Conservation (phyloP, 169 alveolate species). For the Hammondia hammondi region DNA sequence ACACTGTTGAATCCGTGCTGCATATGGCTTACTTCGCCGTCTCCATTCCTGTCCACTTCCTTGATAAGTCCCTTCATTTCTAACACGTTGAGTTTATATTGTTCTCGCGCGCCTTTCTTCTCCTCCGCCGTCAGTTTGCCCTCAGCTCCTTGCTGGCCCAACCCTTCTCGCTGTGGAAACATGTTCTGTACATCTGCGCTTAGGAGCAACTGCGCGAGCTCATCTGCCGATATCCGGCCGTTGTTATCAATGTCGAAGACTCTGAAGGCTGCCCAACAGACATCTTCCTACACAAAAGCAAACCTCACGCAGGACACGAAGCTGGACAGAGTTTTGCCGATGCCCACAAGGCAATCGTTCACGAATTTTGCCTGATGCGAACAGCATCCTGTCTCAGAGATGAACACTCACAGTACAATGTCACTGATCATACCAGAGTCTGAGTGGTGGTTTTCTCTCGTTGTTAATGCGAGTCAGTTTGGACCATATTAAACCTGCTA, state of each 20-base stretch:
- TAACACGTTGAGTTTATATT: conserved; percentile 45
- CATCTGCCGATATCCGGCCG: conserved; percentile 90
- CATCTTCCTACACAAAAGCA: conserved; percentile 64
- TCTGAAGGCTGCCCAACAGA: conserved; percentile 88
- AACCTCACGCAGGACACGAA: background rate
- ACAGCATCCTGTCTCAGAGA: too few relatives aligned
- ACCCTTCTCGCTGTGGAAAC: conserved; percentile 21
- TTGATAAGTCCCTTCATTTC: conserved; percentile 55
- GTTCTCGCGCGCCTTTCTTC: background rate
- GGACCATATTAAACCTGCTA: too few relatives aligned
- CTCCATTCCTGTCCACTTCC: conserved; percentile 85
- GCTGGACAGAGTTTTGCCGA: too few relatives aligned
- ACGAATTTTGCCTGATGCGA: too few relatives aligned
- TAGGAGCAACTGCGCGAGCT: conserved; percentile 71
- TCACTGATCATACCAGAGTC: too few relatives aligned
- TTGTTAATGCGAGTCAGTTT: too few relatives aligned
- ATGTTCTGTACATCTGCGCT: conserved; percentile 56
- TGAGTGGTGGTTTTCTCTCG: too few relatives aligned
- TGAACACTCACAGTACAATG: too few relatives aligned
- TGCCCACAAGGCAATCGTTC: too few relatives aligned
- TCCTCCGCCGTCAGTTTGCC: background rate
- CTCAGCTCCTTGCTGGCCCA: background rate
- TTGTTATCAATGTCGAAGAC: conserved; percentile 92
- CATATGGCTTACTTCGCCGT: conserved; percentile 70
- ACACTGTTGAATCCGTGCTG: background rate